Evolutionary conservation across 176 grass and related monocot genomes (phyloP).

Genomic region (Eragrostis curvula): DNA sequence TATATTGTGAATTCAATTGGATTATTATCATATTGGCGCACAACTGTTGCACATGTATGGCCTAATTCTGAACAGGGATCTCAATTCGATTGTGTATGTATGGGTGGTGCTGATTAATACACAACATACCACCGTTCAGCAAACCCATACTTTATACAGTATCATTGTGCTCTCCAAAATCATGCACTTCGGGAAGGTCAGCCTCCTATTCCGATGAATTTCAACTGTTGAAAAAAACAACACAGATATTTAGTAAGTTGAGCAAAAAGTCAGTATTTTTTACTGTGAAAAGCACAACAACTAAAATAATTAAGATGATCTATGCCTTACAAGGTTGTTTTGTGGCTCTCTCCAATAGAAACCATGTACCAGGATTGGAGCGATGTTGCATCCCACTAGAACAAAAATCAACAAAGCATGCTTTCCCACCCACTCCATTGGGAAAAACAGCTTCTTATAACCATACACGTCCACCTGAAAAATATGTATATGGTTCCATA

Average conservation of each 20-base stretch:
- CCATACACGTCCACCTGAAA: constrained; percentile 73
- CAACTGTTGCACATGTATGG: too few species aligned
- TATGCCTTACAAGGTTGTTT: constrained; percentile 67
- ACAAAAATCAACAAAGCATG: constrained; percentile 81
- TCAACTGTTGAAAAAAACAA: constrained; percentile 49
- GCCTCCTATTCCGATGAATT: constrained; percentile 47
- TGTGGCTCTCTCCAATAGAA: constrained; percentile 67
- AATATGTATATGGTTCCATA: too few species aligned
- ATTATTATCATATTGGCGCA: too few species aligned
- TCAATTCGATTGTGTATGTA: too few species aligned
- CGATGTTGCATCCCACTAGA: constrained; percentile 71
- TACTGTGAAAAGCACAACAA: neutral
- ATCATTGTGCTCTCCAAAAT: neutral
- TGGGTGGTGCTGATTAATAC: neutral
- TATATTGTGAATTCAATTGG: too few species aligned
- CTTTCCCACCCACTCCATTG: constrained; percentile 79
- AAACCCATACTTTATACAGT: neutral
- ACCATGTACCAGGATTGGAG: constrained; percentile 64
- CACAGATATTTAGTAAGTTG: neutral
- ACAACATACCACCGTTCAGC: neutral
- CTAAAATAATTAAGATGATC: neutral
- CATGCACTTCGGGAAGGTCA: neutral
- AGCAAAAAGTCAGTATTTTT: neutral
- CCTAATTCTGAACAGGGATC: too few species aligned
- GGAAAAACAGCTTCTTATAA: constrained; percentile 48